A percentile compares a stretch with the other conserved stretches of the same genome.
Conservation (phyloP, 2,329 filamentous ascomycete species). For the Hortaea werneckii region DNA sequence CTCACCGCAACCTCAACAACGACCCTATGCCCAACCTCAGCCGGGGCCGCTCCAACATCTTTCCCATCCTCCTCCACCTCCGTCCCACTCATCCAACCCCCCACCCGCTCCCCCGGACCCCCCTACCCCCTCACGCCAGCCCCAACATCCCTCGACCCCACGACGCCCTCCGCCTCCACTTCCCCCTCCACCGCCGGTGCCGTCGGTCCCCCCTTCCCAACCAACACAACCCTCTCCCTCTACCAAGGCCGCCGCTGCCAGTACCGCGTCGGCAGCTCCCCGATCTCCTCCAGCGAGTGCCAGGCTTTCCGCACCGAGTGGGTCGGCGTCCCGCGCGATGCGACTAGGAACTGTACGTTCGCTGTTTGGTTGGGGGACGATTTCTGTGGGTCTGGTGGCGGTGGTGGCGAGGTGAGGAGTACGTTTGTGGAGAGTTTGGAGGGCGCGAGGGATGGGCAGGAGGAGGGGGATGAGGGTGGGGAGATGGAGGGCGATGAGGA, state of each 20-base stretch:
- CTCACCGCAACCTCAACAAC: too few species aligned
- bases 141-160: background rate
- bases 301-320: conserved; percentile 6
- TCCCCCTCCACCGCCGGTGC: conserved; percentile 1
- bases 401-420: conserved; percentile 1
- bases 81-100: background rate
- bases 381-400: conserved; percentile 9
- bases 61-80: background rate
- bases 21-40: too few species aligned
- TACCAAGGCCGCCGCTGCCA: conserved; percentile 10
- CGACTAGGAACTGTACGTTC: conserved; percentile 13
- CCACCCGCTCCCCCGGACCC: background rate
- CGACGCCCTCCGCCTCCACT: background rate
- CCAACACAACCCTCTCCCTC: conserved; percentile 7
- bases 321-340: conserved; percentile 11
- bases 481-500: conserved; percentile 3
- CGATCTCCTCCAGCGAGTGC: conserved; percentile 9
- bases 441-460: too few species aligned
- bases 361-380: conserved; percentile 8
- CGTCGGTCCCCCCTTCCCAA: conserved; percentile 1
- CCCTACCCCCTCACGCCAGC: background rate
- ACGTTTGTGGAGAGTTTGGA: too few species aligned
- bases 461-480: background rate
- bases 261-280: conserved; percentile 6
- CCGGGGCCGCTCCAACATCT: background rate